A percentile compares a stretch with the other conserved stretches of the same genome.
phyloP scores from a whole-genome alignment of 2,329 filamentous ascomycete genomes.

The Trichoderma sp. region DNA sequence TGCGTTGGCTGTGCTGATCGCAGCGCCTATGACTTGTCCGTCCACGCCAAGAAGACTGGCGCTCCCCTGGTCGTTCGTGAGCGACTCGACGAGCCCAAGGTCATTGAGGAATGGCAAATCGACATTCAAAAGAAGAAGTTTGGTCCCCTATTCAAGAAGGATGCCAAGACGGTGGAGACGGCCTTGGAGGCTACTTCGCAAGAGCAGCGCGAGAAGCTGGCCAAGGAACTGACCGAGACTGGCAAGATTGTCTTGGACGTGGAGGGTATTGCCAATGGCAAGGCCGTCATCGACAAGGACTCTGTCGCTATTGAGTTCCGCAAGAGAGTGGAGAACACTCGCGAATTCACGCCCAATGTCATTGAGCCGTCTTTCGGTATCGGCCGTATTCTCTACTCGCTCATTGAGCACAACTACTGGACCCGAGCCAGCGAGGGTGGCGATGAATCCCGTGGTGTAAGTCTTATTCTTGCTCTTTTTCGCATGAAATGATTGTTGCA shows the following conservation, averaged over 20 bases:
- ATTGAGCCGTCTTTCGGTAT: slow-evolving; percentile 98
- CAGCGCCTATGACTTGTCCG: slow-evolving; percentile 88
- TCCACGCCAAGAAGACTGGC: slow-evolving; percentile 91
- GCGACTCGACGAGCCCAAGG: slow-evolving; percentile 70
- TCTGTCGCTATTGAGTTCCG: slow-evolving; percentile 80
- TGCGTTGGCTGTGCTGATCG: slow-evolving; percentile 96
- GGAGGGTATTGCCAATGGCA: slow-evolving; percentile 61
- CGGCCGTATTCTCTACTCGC: slow-evolving; percentile 85
- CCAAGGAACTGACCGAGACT: slow-evolving; percentile 66
- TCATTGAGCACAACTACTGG: slow-evolving; percentile 97
- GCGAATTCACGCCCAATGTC: slow-evolving; percentile 92
- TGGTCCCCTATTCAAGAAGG: slow-evolving; percentile 92
- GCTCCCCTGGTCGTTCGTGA: slow-evolving; percentile 82
- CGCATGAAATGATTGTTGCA: not conserved
- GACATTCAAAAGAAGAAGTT: slow-evolving; percentile 95
- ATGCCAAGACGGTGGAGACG: slow-evolving; percentile 79
- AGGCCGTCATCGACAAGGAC: slow-evolving; percentile 75
- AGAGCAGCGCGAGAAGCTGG: slow-evolving; percentile 74
- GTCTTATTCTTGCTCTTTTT: slow-evolving; percentile 28
- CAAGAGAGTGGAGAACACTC: slow-evolving; percentile 75
- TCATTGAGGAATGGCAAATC: slow-evolving; percentile 82
- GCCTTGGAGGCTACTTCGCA: slow-evolving; percentile 75
- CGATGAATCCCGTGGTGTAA: slow-evolving; percentile 77
- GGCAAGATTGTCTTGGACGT: slow-evolving; percentile 79
- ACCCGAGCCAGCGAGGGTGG: slow-evolving; percentile 62